Conservation (phyloP, 2,329 filamentous ascomycete species). For the Neonectria coccinea region DNA sequence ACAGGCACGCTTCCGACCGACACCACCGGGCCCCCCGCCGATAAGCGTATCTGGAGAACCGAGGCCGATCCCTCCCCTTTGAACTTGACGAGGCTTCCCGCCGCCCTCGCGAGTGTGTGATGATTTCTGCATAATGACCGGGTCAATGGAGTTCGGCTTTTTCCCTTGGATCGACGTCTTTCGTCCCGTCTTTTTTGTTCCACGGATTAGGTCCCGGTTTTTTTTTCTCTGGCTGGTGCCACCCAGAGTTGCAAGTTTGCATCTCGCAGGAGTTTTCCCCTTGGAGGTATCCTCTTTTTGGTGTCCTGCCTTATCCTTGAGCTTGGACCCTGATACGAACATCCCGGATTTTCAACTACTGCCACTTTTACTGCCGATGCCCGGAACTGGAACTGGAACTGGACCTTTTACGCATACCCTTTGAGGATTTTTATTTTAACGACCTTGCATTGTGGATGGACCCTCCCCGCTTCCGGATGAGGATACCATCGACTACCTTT, state of each 20-base stretch:
- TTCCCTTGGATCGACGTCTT: slow-evolving; percentile 44
- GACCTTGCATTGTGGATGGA: slow-evolving; percentile 46
- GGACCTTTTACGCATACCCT: slow-evolving; percentile 36
- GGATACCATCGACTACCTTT: slow-evolving; percentile 44
- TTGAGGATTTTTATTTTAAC: slow-evolving; percentile 42
- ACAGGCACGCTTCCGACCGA: slow-evolving; percentile 54
- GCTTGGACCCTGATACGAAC: slow-evolving; percentile 41
- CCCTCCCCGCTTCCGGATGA: slow-evolving; percentile 37
- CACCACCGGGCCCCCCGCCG: slow-evolving; percentile 55
- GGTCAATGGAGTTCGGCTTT: slow-evolving; percentile 45
- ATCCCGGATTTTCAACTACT: slow-evolving; percentile 42
- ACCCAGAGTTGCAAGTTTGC: slow-evolving; percentile 48
- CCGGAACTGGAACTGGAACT: slow-evolving; percentile 37
- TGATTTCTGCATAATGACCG: slow-evolving; percentile 48
- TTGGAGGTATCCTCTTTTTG: slow-evolving; percentile 45
- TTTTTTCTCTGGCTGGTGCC: slow-evolving; percentile 43
- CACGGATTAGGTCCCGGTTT: slow-evolving; percentile 42
- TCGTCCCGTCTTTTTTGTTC: slow-evolving; percentile 43
- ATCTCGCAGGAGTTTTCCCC: slow-evolving; percentile 40
- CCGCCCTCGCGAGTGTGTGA: slow-evolving; percentile 45
- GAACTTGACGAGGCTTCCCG: slow-evolving; percentile 38
- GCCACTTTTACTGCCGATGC: slow-evolving; percentile 39
- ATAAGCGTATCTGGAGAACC: slow-evolving; percentile 44
- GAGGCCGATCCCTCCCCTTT: slow-evolving; percentile 35
- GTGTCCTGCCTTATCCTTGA: slow-evolving; percentile 37